A percentile compares a stretch with the other conserved stretches of the same genome.
These are phyloP conservation scores for Xylaria longipes DNA, from an alignment of 495 filamentous ascomycete species.

Conservation along the genomic window DNA sequence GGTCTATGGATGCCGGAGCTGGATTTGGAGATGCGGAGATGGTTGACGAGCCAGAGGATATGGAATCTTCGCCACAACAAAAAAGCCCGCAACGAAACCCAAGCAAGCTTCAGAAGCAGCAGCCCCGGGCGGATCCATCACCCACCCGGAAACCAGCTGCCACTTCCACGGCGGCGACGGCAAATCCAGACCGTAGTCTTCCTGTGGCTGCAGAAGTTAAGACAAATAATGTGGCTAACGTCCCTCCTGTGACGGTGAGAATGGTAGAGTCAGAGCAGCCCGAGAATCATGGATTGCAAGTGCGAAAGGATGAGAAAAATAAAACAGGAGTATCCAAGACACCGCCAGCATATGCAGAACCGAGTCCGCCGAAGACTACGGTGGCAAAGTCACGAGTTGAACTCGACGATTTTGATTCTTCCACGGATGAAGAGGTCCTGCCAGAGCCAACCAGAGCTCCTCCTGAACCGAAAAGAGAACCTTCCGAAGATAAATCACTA, in stretches of 20 bases:
- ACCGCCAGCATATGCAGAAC: slow-evolving; percentile 44
- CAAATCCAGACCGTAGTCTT: slow-evolving; percentile 37
- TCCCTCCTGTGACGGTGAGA: slow-evolving; percentile 62
- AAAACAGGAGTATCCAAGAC: slow-evolving; percentile 41
- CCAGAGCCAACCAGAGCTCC: slow-evolving; percentile 34
- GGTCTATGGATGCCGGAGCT: slow-evolving; percentile 54
- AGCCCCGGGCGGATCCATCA: slow-evolving; percentile 60
- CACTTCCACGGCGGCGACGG: slow-evolving; percentile 28
- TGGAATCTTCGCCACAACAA: slow-evolving; percentile 39
- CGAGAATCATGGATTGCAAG: slow-evolving; percentile 45
- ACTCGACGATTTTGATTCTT: slow-evolving; percentile 58
- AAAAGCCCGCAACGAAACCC: slow-evolving; percentile 60
- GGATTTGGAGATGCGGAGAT: slow-evolving; percentile 51
- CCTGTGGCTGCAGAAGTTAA: slow-evolving; percentile 44
- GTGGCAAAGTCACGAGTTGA: slow-evolving; percentile 56
- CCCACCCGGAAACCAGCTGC: slow-evolving; percentile 52
- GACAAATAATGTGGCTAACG: slow-evolving; percentile 51
- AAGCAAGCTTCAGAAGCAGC: slow-evolving; percentile 78
- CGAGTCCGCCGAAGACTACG: slow-evolving; percentile 57
- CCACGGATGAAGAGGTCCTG: slow-evolving; percentile 48
- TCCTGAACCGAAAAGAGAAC: slow-evolving; percentile 27
- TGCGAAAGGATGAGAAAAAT: slow-evolving; percentile 43
- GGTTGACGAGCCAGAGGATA: slow-evolving; percentile 52
- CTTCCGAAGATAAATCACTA: slow-evolving; percentile 27
- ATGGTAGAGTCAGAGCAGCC: slow-evolving; percentile 63